phyloP scores from a whole-genome alignment of 2,329 filamentous ascomycete species.

The Arthrinium phaeospermum region DNA sequence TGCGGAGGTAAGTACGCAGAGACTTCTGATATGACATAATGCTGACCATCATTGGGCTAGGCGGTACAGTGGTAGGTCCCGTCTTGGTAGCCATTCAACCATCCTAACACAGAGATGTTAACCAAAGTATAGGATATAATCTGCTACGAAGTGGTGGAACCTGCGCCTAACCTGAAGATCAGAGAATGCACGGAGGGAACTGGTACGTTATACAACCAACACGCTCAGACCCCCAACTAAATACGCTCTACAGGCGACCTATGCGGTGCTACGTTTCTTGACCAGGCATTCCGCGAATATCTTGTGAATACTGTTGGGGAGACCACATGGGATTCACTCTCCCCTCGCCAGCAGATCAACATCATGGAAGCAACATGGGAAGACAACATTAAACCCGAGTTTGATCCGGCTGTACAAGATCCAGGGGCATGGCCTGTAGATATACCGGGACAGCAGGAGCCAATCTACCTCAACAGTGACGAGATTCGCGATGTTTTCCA shows the following conservation, averaged over 20 bases:
- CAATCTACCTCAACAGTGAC: too few species aligned
- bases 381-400: background rate
- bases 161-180: background rate
- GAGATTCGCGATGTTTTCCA: too few species aligned
- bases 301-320: background rate
- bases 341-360: too few species aligned
- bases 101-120: background rate
- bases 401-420: too few species aligned
- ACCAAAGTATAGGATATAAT: background rate
- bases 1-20: constrained; percentile 29
- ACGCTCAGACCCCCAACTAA: too few species aligned
- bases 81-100: background rate
- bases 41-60: background rate
- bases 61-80: constrained; percentile 33
- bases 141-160: background rate
- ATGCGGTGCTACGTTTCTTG: background rate
- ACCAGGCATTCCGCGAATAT: background rate
- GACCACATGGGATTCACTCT: background rate
- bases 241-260: background rate
- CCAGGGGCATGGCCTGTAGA: too few species aligned
- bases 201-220: background rate
- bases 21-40: too few species aligned
- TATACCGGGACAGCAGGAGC: too few species aligned
- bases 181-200: background rate
- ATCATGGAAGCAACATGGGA: background rate